Evolutionary conservation across 129 eudicot genomes (phyloP), one percentile per base, ranked within the genome.

Genomic region (Smallanthus sonchifolius): DNA sequence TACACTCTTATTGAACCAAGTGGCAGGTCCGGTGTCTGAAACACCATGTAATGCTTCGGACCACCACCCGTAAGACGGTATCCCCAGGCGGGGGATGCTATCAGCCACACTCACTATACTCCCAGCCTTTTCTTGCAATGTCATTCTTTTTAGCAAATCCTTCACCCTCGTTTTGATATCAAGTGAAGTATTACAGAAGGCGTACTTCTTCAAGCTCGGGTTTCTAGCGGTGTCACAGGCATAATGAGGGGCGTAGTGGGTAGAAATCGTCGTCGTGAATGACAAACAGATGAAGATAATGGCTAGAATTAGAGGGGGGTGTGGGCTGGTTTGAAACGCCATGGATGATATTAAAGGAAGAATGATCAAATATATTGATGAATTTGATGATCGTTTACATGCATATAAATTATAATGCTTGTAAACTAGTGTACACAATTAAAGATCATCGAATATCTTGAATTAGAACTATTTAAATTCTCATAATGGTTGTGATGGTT

Each of bases 41-140:
- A 86, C 88, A 1, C 92, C 92, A 44, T 87, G 92, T 17, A 84
- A 83, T 7, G 89, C 85, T 64, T 87, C 89, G 1, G 92, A 87
- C 92, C 92, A 87, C 89, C 92, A 87, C 75, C 87, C 83, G 20
- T 87, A 87, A 0, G 87, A 44, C 4, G 92, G 83, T 4, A 84
- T 76, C 10, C 92, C 92, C 5, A 87, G 84, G 59, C 82, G 74
- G 0, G 85, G 67, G 24, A 87, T 73, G 37, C 82, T 75, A 28
- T 77, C 65, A 11, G 89, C 87, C 10, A 42, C 75, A 57, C 83
- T 84, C 45, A 77, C 87, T 45, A 87, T 39, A 20, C 86, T 87
- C 38, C 79, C 81, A 17, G 78, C 83, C 75, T 87, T 87, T 75
- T 87, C 92, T 69, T 76, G 56, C 24, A 84, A 57, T 30, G 79